Base-by-base conservation (phyloP, 2,329 filamentous ascomycete species). In the Alternaria arbusti region DNA sequence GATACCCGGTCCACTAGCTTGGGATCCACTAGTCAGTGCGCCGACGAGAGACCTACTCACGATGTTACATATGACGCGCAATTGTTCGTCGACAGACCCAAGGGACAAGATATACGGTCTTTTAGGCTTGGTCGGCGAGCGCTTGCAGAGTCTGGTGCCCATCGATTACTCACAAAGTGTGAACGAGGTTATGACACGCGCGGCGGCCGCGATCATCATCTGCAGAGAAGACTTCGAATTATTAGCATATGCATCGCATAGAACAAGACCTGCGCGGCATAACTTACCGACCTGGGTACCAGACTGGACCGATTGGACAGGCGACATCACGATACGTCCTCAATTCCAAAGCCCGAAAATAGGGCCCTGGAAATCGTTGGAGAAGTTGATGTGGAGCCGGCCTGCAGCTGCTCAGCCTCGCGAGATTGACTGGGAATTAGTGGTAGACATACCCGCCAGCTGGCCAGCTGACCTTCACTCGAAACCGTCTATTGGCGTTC, bases 91-190 rank as follows among this genome's bases (percentile, higher is more conserved):
- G 22, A 63, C 59, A 4, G 65, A 67, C 32, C 63, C 63, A 2
- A 59, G 65, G 26, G 65, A 67, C 23, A 67, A 63, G 32, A 30
- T 67, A 15, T 67, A 67, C 22, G 57, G 64, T 12, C 30, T 67
- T 11, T 28, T 67, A 13, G 64, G 64, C 13, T 20, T 67, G n/a
- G 59, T 61, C 2, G 44, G 62, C 26, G 61, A 65, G 40, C 61
- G 58, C 25, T 22, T 67, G 23, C 64, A 62, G 28, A 62, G n/a
- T 17, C 25, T 67, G 30, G 64, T 67, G 7, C 46, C 25, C 11
- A 64, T 67, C 26, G 64, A 67, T 40, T 67, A 67, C 46, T 59
- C 64, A 3, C 61, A 65, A 25, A 67, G 50, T n/a, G 40, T 67
- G 4, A 55, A 67, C 7, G 64, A 65, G 4, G 61, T 67, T 3